Percentiles rank a stretch among this genome's conserved stretches.
These are phyloP conservation scores for Pleurozium schreberi DNA, from an alignment of 225 moss, liverwort and hornwort genomes.

Conservation along the genomic window DNA sequence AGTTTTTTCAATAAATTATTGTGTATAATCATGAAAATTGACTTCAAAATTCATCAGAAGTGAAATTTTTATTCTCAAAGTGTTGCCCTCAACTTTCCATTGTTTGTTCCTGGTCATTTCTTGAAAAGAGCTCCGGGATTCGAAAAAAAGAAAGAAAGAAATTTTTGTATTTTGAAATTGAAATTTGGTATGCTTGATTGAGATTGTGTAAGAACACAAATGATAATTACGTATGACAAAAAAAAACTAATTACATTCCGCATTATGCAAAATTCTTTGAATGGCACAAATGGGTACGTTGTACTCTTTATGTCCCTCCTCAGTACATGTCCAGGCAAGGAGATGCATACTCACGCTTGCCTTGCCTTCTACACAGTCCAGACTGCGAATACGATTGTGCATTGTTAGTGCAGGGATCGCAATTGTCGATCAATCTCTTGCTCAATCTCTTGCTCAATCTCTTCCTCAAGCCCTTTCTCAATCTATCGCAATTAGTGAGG, in stretches of 20 bases:
- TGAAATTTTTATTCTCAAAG: accelerated
- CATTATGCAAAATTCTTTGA: background rate
- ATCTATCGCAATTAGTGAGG: too few relatives aligned
- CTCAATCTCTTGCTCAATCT: background rate
- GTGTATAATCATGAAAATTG: background rate
- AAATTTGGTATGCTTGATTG: background rate
- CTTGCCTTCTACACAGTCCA: background rate
- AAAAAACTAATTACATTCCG: background rate
- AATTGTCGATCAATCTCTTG: background rate
- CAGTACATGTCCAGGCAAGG: background rate
- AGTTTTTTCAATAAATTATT: background rate
- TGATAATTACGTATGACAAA: background rate
- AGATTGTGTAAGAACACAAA: background rate
- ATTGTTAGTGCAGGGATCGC: too few relatives aligned
- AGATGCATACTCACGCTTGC: background rate
- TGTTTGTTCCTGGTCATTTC: too few relatives aligned
- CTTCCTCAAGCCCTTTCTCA: too few relatives aligned
- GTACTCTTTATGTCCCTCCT: too few relatives aligned
- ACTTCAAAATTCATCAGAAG: background rate
- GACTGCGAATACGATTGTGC: background rate
- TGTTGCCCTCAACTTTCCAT: too few relatives aligned
- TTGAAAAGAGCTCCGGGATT: too few relatives aligned
- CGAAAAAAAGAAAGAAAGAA: too few relatives aligned
- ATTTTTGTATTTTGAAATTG: background rate
- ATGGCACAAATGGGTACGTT: background rate